phyloP scores from a whole-genome alignment of 1,284 basidiomycete genomes.

The Calocybe gambosa region DNA sequence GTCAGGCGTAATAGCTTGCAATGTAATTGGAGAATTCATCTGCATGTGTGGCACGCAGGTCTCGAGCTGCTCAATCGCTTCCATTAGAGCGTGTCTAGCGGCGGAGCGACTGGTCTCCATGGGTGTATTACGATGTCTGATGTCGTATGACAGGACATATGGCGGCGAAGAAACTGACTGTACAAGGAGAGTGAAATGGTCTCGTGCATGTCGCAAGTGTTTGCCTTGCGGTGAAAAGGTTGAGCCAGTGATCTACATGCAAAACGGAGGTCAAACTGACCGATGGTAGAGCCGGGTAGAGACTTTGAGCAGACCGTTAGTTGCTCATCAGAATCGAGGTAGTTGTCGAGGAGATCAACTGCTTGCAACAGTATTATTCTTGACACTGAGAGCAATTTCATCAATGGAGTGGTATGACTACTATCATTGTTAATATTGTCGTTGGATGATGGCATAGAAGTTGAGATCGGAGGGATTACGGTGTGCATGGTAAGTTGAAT shows the following conservation, averaged over 20 bases:
- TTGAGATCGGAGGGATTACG: slow-evolving; percentile 3
- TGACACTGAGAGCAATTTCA: slow-evolving; percentile 58
- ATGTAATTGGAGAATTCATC: slow-evolving; percentile 50
- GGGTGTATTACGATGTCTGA: slow-evolving; percentile 66
- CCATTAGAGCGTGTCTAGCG: slow-evolving; percentile 50
- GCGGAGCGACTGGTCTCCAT: slow-evolving; percentile 67
- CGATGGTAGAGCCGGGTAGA: slow-evolving; percentile 78
- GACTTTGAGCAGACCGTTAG: slow-evolving; percentile 60
- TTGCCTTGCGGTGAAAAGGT: slow-evolving; percentile 46
- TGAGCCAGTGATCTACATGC: slow-evolving; percentile 5
- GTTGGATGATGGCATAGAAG: slow-evolving; percentile 10
- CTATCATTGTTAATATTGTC: slow-evolving; percentile 9
- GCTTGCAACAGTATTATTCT: slow-evolving; percentile 63
- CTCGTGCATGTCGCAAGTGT: slow-evolving; percentile 75
- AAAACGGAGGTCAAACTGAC: slow-evolving; percentile 27
- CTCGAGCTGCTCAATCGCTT: slow-evolving; percentile 52
- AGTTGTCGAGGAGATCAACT: slow-evolving; percentile 59
- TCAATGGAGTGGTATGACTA: slow-evolving; percentile 21
- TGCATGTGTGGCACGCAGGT: slow-evolving; percentile 41
- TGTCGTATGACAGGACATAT: slow-evolving; percentile 65
- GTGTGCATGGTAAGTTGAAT: slow-evolving; percentile 11
- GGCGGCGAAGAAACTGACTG: slow-evolving; percentile 44
- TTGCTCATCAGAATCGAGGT: slow-evolving; percentile 60
- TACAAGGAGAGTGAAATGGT: slow-evolving; percentile 67
- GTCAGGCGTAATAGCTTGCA: slow-evolving; percentile 77